Percentiles rank a stretch among this genome's conserved stretches.
phyloP scores from a whole-genome alignment of 1,284 basidiomycete species.

The Mycosarcoma mackinlayi region DNA sequence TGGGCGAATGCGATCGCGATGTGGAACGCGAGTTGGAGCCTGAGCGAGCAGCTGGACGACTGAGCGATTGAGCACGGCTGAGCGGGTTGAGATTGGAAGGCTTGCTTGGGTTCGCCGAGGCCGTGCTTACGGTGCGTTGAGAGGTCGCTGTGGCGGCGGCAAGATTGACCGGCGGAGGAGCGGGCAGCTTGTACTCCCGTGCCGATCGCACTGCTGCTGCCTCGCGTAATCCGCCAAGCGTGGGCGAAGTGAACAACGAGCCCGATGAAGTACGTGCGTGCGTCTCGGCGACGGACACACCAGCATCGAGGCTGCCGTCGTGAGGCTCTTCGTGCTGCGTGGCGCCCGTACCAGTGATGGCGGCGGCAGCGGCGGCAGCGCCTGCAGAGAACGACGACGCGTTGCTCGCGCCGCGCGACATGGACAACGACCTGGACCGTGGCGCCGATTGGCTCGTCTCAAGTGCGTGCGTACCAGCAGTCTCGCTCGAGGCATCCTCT shows the following conservation, averaged over 20 bases:
- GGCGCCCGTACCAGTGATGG: slow-evolving; percentile 17
- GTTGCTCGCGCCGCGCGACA: slow-evolving; percentile 34
- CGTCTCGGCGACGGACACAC: slow-evolving; percentile 7
- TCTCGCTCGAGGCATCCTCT: slow-evolving; percentile 21
- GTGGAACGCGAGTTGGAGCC: slow-evolving; percentile 88
- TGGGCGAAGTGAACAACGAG: slow-evolving; percentile 38
- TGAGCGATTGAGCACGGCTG: slow-evolving; percentile 40
- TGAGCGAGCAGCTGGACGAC: slow-evolving; percentile 46
- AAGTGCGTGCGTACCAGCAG: background rate
- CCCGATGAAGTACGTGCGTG: slow-evolving; percentile 22
- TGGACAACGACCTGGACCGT: slow-evolving; percentile 19
- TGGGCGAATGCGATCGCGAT: slow-evolving; percentile 91
- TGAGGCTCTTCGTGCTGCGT: slow-evolving; percentile 11
- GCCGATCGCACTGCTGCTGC: slow-evolving; percentile 32
- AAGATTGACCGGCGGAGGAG: slow-evolving; percentile 47
- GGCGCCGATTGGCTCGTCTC: slow-evolving; percentile 3
- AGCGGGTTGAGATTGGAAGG: slow-evolving; percentile 49
- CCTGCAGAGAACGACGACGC: slow-evolving; percentile 37
- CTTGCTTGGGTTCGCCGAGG: slow-evolving; percentile 31
- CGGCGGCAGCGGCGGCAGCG: slow-evolving; percentile 34
- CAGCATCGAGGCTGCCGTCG: background rate
- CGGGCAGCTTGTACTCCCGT: slow-evolving; percentile 51
- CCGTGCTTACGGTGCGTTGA: slow-evolving; percentile 29
- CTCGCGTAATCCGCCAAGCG: slow-evolving; percentile 37
- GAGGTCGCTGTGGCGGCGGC: slow-evolving; percentile 29